phyloP scores from a whole-genome alignment of 208 protist species.

The Acanthamoeba triangularis region DNA sequence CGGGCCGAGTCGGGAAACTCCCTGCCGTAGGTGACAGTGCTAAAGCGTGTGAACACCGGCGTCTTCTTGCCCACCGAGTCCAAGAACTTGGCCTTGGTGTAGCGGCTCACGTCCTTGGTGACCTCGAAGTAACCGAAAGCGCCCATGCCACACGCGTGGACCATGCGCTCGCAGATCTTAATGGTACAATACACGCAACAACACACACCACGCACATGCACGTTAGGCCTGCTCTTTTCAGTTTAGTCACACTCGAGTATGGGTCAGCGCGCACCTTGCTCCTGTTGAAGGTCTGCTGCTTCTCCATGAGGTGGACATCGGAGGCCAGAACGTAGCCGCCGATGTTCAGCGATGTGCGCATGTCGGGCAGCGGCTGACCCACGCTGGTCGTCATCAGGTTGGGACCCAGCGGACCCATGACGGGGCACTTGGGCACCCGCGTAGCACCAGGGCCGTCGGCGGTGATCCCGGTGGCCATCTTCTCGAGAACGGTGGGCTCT shows the following conservation, averaged over 20 bases:
- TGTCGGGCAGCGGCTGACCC: background rate
- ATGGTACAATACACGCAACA: background rate
- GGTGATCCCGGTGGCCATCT: conserved; percentile 55
- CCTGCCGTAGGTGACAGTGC: conserved; percentile 90
- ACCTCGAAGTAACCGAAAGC: conserved; percentile 90
- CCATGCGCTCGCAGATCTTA: conserved; percentile 91
- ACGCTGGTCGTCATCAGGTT: conserved; percentile 36
- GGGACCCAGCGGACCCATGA: background rate
- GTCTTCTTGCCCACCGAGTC: conserved; percentile 90
- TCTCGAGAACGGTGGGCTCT: background rate
- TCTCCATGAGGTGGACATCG: conserved; percentile 63
- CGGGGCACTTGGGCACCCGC: background rate
- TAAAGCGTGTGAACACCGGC: conserved; percentile 92
- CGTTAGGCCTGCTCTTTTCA: too few relatives aligned
- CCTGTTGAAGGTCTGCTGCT: conserved; percentile 72
- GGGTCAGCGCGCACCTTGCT: background rate
- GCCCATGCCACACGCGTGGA: conserved; percentile 83
- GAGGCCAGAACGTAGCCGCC: conserved; percentile 8
- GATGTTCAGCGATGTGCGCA: conserved; percentile 31
- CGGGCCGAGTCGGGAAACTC: conserved; percentile 89
- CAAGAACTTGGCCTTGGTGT: conserved; percentile 91
- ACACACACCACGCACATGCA: too few relatives aligned
- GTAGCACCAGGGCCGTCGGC: background rate
- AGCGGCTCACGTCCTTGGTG: conserved; percentile 89
- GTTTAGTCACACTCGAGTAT: background rate